Evolutionary conservation across 2,329 filamentous ascomycete species (phyloP).

Genomic region (Fonsecaea monophora): DNA sequence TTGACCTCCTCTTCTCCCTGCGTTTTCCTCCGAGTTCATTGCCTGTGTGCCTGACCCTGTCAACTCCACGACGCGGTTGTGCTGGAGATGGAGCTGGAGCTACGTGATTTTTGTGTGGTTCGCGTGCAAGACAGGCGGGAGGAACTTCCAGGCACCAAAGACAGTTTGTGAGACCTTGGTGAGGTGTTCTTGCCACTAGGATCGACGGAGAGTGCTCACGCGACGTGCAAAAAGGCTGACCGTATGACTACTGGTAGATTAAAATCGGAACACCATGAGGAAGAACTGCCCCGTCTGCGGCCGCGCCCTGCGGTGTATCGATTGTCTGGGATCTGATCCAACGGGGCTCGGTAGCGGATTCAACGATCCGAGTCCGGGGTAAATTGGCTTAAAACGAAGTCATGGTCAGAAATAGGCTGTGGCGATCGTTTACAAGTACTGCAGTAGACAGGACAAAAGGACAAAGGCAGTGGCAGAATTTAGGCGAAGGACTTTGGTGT

Average conservation of each 20-base stretch:
- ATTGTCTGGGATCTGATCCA: neutral
- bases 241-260: neutral
- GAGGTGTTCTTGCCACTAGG: neutral
- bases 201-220: neutral
- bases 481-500: neutral
- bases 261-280: neutral
- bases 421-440: neutral
- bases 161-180: neutral
- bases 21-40: neutral
- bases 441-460: neutral
- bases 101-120: neutral
- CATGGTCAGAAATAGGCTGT: neutral
- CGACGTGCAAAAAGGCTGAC: neutral
- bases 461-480: neutral
- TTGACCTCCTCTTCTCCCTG: neutral
- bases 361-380: slow-evolving; percentile 4
- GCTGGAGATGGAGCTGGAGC: neutral
- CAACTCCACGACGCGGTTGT: neutral
- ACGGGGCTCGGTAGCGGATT: neutral
- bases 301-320: neutral
- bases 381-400: neutral
- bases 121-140: neutral
- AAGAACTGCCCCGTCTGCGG: neutral
- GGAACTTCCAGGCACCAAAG: neutral
- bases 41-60: neutral